Conservation (phyloP, 2,329 filamentous ascomycete genomes). For the Apiospora arundinis region DNA sequence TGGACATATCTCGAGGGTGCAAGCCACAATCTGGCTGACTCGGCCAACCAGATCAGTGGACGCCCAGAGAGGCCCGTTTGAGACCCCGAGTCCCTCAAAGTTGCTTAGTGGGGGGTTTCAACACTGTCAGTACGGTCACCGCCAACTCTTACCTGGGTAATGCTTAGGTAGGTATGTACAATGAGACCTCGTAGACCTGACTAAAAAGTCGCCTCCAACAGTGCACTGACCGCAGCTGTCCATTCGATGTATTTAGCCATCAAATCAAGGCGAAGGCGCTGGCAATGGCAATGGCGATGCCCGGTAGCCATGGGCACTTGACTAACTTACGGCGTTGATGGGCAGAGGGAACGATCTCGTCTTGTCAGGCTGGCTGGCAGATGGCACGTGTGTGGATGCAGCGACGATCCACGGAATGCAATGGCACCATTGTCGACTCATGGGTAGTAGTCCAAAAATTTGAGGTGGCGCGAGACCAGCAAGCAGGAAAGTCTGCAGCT, state of each 20-base stretch:
- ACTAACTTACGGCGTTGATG: not conserved
- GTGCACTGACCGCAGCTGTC: not conserved
- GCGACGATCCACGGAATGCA: not conserved
- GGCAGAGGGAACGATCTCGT: not conserved
- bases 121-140: not conserved
- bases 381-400: not conserved
- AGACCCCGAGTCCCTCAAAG: not conserved
- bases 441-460: not conserved
- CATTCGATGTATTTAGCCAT: not conserved
- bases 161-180: not conserved
- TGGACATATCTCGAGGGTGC: not conserved
- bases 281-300: not conserved
- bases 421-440: constrained; percentile 17
- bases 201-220: not conserved
- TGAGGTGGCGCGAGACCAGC: constrained; percentile 1
- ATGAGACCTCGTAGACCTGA: not conserved
- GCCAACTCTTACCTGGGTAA: not conserved
- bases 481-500: not conserved
- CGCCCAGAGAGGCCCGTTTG: not conserved
- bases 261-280: not conserved
- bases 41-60: not conserved
- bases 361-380: not conserved
- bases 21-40: constrained; percentile 7
- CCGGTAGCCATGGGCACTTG: not conserved
- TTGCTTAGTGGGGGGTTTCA: not conserved